Evolutionary conservation across 805 yeast genomes (phyloP), one percentile per base, ranked within the genome.

Genomic region (Yarrowia deformans): DNA sequence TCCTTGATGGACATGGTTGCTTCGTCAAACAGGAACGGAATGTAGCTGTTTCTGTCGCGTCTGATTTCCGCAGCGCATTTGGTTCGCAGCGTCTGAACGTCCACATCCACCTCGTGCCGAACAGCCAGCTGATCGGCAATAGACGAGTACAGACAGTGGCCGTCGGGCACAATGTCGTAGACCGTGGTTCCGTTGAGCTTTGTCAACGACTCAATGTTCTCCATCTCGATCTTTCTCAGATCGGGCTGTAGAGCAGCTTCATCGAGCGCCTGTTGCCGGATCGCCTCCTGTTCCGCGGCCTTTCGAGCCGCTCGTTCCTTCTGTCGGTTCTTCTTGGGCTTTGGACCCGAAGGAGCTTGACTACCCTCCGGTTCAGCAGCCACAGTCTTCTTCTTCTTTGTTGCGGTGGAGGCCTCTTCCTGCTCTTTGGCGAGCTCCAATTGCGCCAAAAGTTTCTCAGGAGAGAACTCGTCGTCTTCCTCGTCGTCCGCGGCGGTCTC

Each of bases 91-190:
- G 85, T 86, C 69, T 82, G 81, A 16, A 87, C 82, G 1, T 82
- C 70, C 4, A 70, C 70, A 0, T 75, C 75, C 8, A 78, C 72
- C 2, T 75, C 79, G 39, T 85, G 91, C 29, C 97, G 84, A 3
- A 74, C 69, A 58, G 75, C 72, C 71, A 94, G 79, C 75, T 94
- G 98, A 76, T 94, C 97, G 29, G 88, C 82, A 19, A 94, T 84
- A 0, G 97, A 89, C 4, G 94, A 90, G 81, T 92, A 95, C 40
- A 94, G 80, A 82, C 99, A 95, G 77, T 94, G 94, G 0, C 98
- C 99, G 77, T 94, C 98, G 0, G 98, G 97, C 70, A 84, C 81
- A 58, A 93, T 90, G 72, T 93, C 97, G 71, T 82, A 79, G 72
- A 88, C 87, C 23, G 72, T 75, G n/a, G 91, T 79, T 5, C 82